These are phyloP conservation scores for Lentinula raphanica DNA, from an alignment of 768 basidiomycete genomes.

Conservation along the genomic window DNA sequence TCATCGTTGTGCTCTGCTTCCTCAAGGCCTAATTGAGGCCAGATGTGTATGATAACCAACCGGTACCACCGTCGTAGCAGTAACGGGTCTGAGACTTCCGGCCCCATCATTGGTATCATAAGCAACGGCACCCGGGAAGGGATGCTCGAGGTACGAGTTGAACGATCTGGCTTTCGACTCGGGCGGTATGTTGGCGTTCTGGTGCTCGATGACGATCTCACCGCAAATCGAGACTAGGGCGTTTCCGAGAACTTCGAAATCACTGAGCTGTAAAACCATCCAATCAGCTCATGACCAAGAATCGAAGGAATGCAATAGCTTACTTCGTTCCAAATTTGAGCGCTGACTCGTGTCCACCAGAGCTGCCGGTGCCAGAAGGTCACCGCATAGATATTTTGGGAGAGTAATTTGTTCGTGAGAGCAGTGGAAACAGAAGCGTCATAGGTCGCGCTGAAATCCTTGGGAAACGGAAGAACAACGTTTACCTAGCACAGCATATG, in stretches of 20 bases:
- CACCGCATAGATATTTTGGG: constrained; percentile 26
- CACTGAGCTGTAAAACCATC: constrained; percentile 10
- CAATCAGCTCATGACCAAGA: neutral
- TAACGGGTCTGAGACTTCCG: neutral
- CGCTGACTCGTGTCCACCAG: constrained; percentile 37
- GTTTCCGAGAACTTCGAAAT: constrained; percentile 13
- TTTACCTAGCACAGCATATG: constrained; percentile 26
- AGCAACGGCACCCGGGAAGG: neutral
- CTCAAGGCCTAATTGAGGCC: neutral
- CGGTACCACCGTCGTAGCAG: neutral
- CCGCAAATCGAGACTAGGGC: constrained; percentile 7
- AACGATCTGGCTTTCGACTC: neutral
- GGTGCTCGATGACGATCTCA: neutral
- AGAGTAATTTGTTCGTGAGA: constrained; percentile 24
- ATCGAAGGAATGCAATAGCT: neutral
- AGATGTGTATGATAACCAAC: neutral
- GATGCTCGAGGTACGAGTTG: neutral
- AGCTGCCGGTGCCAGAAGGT: constrained; percentile 28
- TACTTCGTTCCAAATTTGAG: constrained; percentile 37
- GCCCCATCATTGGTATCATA: neutral
- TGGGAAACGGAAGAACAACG: constrained; percentile 27
- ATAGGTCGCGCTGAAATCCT: constrained; percentile 6
- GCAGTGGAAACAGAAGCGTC: constrained; percentile 13
- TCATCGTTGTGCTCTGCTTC: too few species aligned
- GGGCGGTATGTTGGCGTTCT: neutral